These are phyloP conservation scores for Marasmius fiardii DNA, from an alignment of 1,284 basidiomycete genomes.

Conservation along the genomic window DNA sequence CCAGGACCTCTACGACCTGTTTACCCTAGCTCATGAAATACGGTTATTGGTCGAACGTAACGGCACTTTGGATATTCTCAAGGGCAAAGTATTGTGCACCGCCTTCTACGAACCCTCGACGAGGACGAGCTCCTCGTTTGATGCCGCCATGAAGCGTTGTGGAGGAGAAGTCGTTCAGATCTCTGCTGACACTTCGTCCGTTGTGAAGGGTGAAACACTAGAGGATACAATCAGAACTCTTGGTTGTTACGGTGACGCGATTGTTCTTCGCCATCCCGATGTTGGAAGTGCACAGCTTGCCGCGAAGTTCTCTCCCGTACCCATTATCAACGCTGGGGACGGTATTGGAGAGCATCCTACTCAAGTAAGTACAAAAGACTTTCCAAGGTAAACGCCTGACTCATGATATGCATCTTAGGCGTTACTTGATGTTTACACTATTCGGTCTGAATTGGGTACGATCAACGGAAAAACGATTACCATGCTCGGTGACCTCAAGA, in stretches of 20 bases:
- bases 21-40: conserved; percentile 96
- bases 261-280: conserved; percentile 93
- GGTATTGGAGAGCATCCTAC: conserved; percentile 98
- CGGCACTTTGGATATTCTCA: conserved; percentile 86
- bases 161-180: conserved; percentile 94
- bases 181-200: conserved; percentile 80
- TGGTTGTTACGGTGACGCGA: conserved; percentile 94
- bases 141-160: conserved; percentile 98
- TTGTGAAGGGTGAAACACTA: conserved; percentile 92
- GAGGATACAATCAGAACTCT: conserved; percentile 94
- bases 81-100: conserved; percentile 91
- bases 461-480: conserved; percentile 97
- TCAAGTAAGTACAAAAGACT: conserved; percentile 51
- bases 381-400: background rate
- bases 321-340: conserved; percentile 96
- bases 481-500: conserved; percentile 94
- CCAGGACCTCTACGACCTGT: conserved; percentile 91
- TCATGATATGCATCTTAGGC: conserved; percentile 46
- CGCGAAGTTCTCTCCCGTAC: conserved; percentile 94
- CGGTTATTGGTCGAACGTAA: conserved; percentile 91
- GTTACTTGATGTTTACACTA: conserved; percentile 93
- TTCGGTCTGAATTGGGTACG: conserved; percentile 96
- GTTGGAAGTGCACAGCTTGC: conserved; percentile 89
- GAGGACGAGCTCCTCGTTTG: conserved; percentile 94
- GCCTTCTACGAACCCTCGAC: conserved; percentile 99